Base-by-base conservation (phyloP, 140 eudicot genomes). In the Senecio squalidus region DNA sequence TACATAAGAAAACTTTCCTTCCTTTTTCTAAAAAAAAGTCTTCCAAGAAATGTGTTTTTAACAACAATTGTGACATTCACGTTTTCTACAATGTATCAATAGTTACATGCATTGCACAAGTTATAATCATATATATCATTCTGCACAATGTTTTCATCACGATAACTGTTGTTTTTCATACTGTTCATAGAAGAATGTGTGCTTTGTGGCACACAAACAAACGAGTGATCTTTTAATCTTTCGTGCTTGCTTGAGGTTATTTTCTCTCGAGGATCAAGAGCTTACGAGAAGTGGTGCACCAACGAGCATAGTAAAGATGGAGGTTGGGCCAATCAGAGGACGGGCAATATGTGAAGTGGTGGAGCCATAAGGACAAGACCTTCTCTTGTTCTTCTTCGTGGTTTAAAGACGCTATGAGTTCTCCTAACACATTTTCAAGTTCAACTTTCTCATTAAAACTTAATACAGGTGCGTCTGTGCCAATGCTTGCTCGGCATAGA, bases 261-360 rank as follows among this genome's bases (percentile, higher is more conserved):
- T 15, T 71, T 1, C 67, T 66, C 38, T 64, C 67, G 0, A 70
- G 70, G 46, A 71, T 40, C 49, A 89, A 64, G 58, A 72, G 81
- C 43, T 68, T 70, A 39, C 95, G 86, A 0, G 95, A 83, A 21
- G 77, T 39, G n/a, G 47, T 64, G 59, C 81, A 83, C 98, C 98
- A 86, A 33, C 91, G 74, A 2, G 70, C 64, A 47, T 80, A 90
- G 69, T 80, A 80, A n/a, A 60, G 74, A 18, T 72, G 76, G 27
- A 90, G 94, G 66, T 90, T 83, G 1, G 97, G 97, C 97, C 97
- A 90, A 24, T 90, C 90, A 2, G 97, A 83, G 28, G 84, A 58
- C 5, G 76, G 73, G 45, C 95, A 86, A 21, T 57, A 75, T 24
- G 95, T 79, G 78, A 73, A 86, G 67, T 91, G 98, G 23, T 91